Base-by-base conservation (phyloP, 805 yeast genomes). In the Candida adriatica region DNA sequence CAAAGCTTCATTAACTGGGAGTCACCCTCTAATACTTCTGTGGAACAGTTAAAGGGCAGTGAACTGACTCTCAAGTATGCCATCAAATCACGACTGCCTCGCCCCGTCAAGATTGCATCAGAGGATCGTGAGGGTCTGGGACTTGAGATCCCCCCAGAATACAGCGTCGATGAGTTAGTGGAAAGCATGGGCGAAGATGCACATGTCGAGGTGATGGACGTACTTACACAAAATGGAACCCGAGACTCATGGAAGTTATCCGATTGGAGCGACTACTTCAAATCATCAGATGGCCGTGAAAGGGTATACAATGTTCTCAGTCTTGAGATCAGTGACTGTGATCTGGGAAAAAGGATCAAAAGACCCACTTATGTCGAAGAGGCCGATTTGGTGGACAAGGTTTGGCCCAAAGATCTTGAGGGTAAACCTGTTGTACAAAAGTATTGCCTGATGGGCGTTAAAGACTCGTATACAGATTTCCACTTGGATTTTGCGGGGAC, bases 401-500 rank as follows among this genome's bases (percentile, higher is more conserved):
- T 78, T 1, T 87, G 94, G 87, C 69, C 58, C 4, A 13, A 17
- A 1, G 42, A 35, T 6, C 18, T 35, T 4, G 16, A 48, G 37
- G 38, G 30, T 2, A 56, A 74, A 32, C 82, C 86, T 1, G 68
- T 74, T 39, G 82, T 80, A 2, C 74, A 86, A 14, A 73, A 78
- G 33, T 87, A 87, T 52, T 79, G 94, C 40, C 62, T 87, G 24
- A 87, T 87, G 94, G 81, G 94, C 1, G 94, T 84, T 3, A 61
- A 66, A 16, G 73, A 79, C 38, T 75, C 92, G 3, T 87, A 72
- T 51, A 87, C 96, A 0, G 96, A 87, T 52, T 87, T 86, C 57
- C 96, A 87, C 55, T 64, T 87, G 26, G 96, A 87, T 54, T 87
- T 87, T 54, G 92, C 94, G 2, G 96, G 95, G 0, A 83, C 95